These are phyloP conservation scores for Eucalyptus decipiens DNA, from an alignment of 345 rosid species.

Conservation along the genomic window DNA sequence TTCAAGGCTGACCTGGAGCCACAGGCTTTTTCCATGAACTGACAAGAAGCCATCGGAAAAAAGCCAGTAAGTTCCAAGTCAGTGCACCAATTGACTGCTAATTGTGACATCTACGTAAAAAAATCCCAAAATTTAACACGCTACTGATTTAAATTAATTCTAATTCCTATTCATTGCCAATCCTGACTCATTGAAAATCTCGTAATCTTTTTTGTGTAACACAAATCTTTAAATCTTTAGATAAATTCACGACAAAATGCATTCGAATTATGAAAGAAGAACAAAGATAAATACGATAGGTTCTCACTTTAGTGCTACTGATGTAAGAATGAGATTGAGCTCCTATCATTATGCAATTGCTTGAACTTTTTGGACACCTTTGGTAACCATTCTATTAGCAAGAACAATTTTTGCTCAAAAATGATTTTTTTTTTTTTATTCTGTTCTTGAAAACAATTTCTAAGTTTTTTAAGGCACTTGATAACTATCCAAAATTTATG, in stretches of 20 bases:
- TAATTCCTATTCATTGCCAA: background rate
- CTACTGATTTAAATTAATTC: background rate
- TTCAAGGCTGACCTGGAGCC: too few species aligned
- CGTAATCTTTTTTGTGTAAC: too few species aligned
- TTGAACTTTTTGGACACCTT: too few species aligned
- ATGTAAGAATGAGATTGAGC: background rate
- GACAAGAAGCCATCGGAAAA: background rate
- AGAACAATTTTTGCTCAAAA: too few species aligned
- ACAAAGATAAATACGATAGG: background rate
- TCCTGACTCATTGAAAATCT: too few species aligned
- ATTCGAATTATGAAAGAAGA: background rate
- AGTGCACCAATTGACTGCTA: background rate
- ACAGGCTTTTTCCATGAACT: background rate
- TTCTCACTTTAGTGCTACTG: background rate
- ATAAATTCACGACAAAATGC: background rate
- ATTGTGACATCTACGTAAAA: background rate
- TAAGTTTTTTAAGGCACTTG: too few species aligned
- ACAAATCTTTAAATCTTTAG: too few species aligned
- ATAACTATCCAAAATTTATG: too few species aligned
- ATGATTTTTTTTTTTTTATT: too few species aligned
- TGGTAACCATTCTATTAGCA: too few species aligned
- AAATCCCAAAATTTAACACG: too few species aligned
- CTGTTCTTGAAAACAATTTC: fast-evolving
- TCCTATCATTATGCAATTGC: too few species aligned
- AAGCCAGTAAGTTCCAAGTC: background rate